Conservation (phyloP, 306 rosid species). For the Acacia melanoxylon region DNA sequence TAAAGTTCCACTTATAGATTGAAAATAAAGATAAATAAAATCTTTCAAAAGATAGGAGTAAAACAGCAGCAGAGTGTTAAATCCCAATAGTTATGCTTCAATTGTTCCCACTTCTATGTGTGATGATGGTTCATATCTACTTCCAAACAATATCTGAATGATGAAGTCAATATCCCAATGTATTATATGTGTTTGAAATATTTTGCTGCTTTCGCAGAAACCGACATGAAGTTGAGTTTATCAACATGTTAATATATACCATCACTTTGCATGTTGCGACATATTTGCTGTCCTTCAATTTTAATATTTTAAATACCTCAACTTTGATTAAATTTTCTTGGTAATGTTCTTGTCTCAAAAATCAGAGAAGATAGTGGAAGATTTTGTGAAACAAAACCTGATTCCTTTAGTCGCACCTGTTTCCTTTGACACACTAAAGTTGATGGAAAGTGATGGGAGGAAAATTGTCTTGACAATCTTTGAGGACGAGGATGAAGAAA, state of each 20-base stretch:
- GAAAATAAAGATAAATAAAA: not conserved
- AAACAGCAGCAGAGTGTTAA: not conserved
- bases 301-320: slow-evolving; percentile 19
- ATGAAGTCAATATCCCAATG: not conserved
- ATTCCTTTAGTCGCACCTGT: slow-evolving; percentile 80
- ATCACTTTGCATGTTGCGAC: slow-evolving; percentile 14
- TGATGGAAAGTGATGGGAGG: slow-evolving; percentile 70
- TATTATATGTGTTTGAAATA: not conserved
- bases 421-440: slow-evolving; percentile 67
- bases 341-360: slow-evolving; percentile 31
- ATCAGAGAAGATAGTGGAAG: slow-evolving; percentile 80
- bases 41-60: not conserved
- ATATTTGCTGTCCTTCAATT: slow-evolving; percentile 2
- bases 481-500: slow-evolving; percentile 76
- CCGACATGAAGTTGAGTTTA: not conserved
- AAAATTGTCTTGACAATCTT: slow-evolving; percentile 79
- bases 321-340: not conserved
- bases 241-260: not conserved
- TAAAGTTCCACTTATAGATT: not conserved
- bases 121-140: slow-evolving; percentile 3
- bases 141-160: slow-evolving; percentile 6
- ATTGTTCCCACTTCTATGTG: not conserved
- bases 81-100: not conserved
- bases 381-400: slow-evolving; percentile 70
- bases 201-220: not conserved